Base-by-base conservation (phyloP, 768 basidiomycete genomes). In the Pleurotus eryngii region DNA sequence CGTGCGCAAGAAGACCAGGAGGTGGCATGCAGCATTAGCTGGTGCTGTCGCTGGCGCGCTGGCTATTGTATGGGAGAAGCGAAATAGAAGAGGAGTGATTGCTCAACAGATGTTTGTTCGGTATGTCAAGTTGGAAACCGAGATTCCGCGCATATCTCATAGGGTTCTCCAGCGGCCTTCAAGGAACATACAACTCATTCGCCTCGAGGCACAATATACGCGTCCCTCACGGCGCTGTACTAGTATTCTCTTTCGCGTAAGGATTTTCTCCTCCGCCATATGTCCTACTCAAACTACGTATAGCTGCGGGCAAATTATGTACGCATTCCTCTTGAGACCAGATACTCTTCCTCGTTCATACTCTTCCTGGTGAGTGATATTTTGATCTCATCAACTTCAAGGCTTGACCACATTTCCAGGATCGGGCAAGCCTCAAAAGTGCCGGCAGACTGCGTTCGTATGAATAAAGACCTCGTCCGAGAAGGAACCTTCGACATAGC, bases 91-190 rank as follows among this genome's bases (percentile, higher is more conserved):
- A 57, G 71, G 76, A 14, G 80, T 81, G 15, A 89, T 95, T 60
- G 89, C 89, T 0, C 92, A 95, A 64, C 94, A 95, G 70, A 67
- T 95, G 63, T 92, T 96, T 72, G 93, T 96, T 51, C 83, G 93
- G 92, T 86, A 57, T 49, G 85, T 74, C 4, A 11, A 6, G 24
- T 5, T 26, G 1, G 24, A 26, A 26, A 26, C 1, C 5, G 24
- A 5, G 6, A 24, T 8, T 2, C 39, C 8, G n/a, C 57, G 5
- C 53, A 18, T 20, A 20, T 20, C 39, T 54, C 17, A 51, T 55
- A 49, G 1, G 24, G 18, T 17, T 35, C 27, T 49, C 22, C 55
- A 92, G 94, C 47, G 95, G 95, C 2, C 75, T 98, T 5, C 95
- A 98, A 69, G 95, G 92, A 1, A 84, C 87, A 1, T 96, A 90